These are phyloP conservation scores for Neurospora terricola DNA, from an alignment of 495 filamentous ascomycete species.

Conservation along the genomic window DNA sequence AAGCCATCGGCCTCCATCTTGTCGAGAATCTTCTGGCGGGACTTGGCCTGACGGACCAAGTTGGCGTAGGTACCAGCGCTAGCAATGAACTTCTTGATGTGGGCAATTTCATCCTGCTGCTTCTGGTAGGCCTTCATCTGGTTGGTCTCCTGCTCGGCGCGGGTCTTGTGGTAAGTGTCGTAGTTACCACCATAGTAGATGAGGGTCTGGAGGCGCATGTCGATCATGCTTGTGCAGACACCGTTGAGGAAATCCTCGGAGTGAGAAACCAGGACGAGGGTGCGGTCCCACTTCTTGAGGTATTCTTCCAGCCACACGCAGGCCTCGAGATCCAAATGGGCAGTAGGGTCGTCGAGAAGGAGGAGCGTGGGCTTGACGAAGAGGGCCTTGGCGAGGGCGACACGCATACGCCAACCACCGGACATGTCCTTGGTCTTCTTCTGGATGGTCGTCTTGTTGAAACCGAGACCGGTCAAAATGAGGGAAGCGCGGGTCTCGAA, in stretches of 20 bases:
- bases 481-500: slow-evolving; percentile 93
- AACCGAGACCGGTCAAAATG: slow-evolving; percentile 96
- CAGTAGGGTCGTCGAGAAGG: slow-evolving; percentile 95
- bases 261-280: slow-evolving; percentile 95
- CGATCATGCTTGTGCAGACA: slow-evolving; percentile 97
- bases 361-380: slow-evolving; percentile 97
- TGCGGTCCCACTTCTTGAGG: slow-evolving; percentile 98
- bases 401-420: slow-evolving; percentile 99
- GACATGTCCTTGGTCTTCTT: slow-evolving; percentile 99
- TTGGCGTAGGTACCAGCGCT: slow-evolving; percentile 99
- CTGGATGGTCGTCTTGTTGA: slow-evolving; percentile 93
- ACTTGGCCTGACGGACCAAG: slow-evolving; percentile 96
- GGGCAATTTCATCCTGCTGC: slow-evolving; percentile 96
- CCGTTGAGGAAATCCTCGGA: slow-evolving; percentile 98
- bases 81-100: slow-evolving; percentile 99
- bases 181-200: slow-evolving; percentile 99
- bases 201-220: slow-evolving; percentile 85
- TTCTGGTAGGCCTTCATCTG: slow-evolving; percentile 98
- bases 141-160: slow-evolving; percentile 89
- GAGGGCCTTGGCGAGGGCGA: slow-evolving; percentile 91
- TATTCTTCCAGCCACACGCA: slow-evolving; percentile 99
- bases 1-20: slow-evolving; percentile 99
- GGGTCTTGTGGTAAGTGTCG: slow-evolving; percentile 95
- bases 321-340: slow-evolving; percentile 98
- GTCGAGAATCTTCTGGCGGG: slow-evolving; percentile 98